These are phyloP conservation scores for Venturia aucupariae DNA, from an alignment of 2,329 filamentous ascomycete species.

Conservation along the genomic window DNA sequence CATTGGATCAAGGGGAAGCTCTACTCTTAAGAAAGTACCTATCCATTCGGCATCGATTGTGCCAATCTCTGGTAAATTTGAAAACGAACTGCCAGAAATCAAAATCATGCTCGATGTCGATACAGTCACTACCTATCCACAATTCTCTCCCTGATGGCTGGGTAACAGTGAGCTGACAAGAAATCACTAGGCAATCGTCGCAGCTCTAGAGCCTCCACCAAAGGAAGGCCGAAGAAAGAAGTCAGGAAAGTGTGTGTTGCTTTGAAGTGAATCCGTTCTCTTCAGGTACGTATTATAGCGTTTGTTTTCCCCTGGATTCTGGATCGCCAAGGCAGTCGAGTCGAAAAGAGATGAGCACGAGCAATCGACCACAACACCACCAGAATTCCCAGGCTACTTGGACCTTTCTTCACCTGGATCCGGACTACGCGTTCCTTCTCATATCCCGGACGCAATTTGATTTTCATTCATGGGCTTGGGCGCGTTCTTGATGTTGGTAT, in stretches of 20 bases:
- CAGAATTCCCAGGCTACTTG: not conserved
- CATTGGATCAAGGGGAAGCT: too few relatives aligned
- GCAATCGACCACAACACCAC: not conserved
- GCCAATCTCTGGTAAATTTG: not conserved
- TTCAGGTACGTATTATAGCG: conserved; percentile 5
- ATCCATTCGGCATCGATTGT: not conserved
- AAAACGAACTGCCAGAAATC: not conserved
- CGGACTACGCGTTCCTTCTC: not conserved
- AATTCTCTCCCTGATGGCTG: not conserved
- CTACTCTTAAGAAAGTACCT: too few relatives aligned
- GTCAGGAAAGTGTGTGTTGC: conserved; percentile 12
- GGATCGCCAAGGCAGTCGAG: not conserved
- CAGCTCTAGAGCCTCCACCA: conserved; percentile 76
- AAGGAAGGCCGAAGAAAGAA: conserved; percentile 23
- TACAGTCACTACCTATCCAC: not conserved
- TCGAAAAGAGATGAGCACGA: conserved; percentile 4
- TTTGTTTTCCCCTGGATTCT: not conserved
- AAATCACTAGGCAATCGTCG: conserved; percentile 71
- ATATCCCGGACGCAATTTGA: not conserved
- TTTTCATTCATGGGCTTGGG: not conserved
- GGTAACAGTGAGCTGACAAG: not conserved
- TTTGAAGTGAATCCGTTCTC: conserved; percentile 8
- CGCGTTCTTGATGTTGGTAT: not conserved
- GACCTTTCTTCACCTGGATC: not conserved
- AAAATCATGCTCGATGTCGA: not conserved